Evolutionary conservation across 768 basidiomycete species (phyloP), one percentile per base, ranked within the genome.

Genomic region (Coprinellus micaceus): DNA sequence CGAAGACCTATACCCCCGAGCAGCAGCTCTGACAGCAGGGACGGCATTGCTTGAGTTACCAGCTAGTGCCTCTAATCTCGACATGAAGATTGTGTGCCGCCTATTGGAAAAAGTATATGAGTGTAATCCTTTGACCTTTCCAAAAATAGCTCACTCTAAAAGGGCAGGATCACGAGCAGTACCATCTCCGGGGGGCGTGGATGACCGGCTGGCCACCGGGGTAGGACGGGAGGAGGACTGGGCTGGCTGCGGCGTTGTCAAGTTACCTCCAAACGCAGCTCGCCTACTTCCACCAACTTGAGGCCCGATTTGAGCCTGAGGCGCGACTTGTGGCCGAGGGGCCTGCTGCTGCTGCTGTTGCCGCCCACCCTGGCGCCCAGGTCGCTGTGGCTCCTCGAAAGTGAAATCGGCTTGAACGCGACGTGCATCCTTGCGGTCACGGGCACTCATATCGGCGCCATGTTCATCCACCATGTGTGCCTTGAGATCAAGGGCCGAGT

Each of bases 391-490:
- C 22, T 78, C 73, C 47, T 78, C 74, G 45, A 88, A 89, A 4
- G 83, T 81, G 61, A 90, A 91, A 24, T 84, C 84, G 33, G 93
- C 84, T 56, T 85, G 80, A 7, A 95, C 73, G 17, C 89, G 78
- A 25, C 85, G 74, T 0, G 84, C 85, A 21, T 88, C 88, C 56
- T 79, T 83, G 61, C 80, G 83, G 62, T 89, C 89, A 15, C 83
- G 77, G 2, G 88, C 70, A 15, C 79, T 83, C 85, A 91, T 86
- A 29, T 84, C 84, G 0, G 77, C 81, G 9, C 86, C 88, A 58
- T 95, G 93, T 52, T 84, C 86, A 52, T 90, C 86, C 10, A 98
- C 86, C 73, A 88, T 86, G 68, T 99, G 97, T 0, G 87, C 96
- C 69, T 94, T 85, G 36, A 98, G 83, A 67, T 99, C 97, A 11